Percentiles rank a stretch among this genome's conserved stretches.
These are phyloP conservation scores for Cucurbita ficifolia DNA, from an alignment of 306 rosid genomes.

Conservation along the genomic window DNA sequence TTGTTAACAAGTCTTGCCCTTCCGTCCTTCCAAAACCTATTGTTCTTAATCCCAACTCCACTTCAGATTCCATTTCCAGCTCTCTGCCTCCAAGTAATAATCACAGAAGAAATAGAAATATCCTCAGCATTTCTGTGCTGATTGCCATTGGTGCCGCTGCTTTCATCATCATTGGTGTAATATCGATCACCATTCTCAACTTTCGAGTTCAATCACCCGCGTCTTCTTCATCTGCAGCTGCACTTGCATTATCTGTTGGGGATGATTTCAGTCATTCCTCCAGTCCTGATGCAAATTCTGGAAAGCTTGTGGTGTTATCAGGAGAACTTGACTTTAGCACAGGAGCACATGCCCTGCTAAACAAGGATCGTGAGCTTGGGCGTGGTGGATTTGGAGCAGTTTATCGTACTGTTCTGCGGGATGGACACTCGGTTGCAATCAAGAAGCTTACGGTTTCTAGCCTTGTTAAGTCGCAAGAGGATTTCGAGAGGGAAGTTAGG, in stretches of 20 bases:
- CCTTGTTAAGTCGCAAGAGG: slow-evolving; percentile 90
- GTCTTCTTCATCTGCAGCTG: slow-evolving; percentile 43
- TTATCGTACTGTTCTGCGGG: slow-evolving; percentile 69
- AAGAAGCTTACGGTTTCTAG: slow-evolving; percentile 96
- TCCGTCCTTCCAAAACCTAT: slow-evolving; percentile 80
- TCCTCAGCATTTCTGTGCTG: slow-evolving; percentile 92
- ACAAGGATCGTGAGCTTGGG: slow-evolving; percentile 96
- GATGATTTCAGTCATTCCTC: slow-evolving; percentile 82
- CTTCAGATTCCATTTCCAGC: slow-evolving; percentile 36
- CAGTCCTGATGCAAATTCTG: slow-evolving; percentile 80
- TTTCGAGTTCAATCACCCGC: slow-evolving; percentile 52
- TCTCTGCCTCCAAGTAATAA: slow-evolving; percentile 33
- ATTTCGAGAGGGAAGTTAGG: slow-evolving; percentile 86
- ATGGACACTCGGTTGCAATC: slow-evolving; percentile 85
- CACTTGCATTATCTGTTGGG: slow-evolving; percentile 61
- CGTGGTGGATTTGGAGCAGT: slow-evolving; percentile 99
- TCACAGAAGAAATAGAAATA: slow-evolving; percentile 66
- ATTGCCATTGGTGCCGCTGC: slow-evolving; percentile 97
- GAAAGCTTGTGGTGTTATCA: slow-evolving; percentile 93
- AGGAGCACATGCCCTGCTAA: slow-evolving; percentile 89
- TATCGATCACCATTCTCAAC: slow-evolving; percentile 81
- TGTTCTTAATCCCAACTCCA: slow-evolving; percentile 76
- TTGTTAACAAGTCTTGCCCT: slow-evolving; percentile 71
- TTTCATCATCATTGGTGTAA: slow-evolving; percentile 75
- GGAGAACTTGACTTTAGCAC: slow-evolving; percentile 95